Conservation (phyloP, 2,329 filamentous ascomycete genomes). For the Neofusicoccum umdonicola region DNA sequence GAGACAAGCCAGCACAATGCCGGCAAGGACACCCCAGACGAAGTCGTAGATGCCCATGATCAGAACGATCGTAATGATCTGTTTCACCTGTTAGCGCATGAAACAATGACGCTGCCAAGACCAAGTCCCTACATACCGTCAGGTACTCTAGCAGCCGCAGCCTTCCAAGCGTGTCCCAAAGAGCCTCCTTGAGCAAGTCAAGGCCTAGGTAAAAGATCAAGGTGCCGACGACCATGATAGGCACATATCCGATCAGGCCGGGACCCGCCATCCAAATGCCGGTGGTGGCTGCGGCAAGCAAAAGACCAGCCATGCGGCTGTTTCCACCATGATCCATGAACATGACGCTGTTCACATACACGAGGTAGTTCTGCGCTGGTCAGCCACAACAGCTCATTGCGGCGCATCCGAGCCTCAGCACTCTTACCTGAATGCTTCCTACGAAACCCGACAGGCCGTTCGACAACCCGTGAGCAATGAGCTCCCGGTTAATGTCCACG, state of each 20-base stretch:
- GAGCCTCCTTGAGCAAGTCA: slow-evolving; percentile 82
- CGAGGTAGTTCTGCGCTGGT: slow-evolving; percentile 76
- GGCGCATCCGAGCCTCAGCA: not conserved
- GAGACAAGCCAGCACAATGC: slow-evolving; percentile 86
- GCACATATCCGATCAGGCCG: slow-evolving; percentile 86
- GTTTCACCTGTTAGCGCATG: slow-evolving; percentile 7
- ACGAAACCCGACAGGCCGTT: slow-evolving; percentile 84
- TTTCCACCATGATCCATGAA: slow-evolving; percentile 93
- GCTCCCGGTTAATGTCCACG: slow-evolving; percentile 82
- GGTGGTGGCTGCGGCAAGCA: slow-evolving; percentile 78
- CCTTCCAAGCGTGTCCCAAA: slow-evolving; percentile 86
- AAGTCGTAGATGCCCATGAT: slow-evolving; percentile 98
- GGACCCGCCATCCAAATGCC: slow-evolving; percentile 84
- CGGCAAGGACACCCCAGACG: slow-evolving; percentile 87
- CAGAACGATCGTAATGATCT: slow-evolving; percentile 81
- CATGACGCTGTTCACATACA: slow-evolving; percentile 96
- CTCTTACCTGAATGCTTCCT: slow-evolving; percentile 72
- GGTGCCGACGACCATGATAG: slow-evolving; percentile 93
- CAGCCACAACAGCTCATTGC: slow-evolving; percentile 20
- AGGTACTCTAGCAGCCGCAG: slow-evolving; percentile 83
- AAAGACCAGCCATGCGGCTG: slow-evolving; percentile 77
- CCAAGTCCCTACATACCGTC: slow-evolving; percentile 56
- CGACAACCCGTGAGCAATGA: slow-evolving; percentile 88
- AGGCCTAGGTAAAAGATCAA: slow-evolving; percentile 95
- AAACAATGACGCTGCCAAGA: not conserved